These are phyloP conservation scores for Calophaca sinica DNA, from an alignment of 306 rosid species.

Conservation along the genomic window DNA sequence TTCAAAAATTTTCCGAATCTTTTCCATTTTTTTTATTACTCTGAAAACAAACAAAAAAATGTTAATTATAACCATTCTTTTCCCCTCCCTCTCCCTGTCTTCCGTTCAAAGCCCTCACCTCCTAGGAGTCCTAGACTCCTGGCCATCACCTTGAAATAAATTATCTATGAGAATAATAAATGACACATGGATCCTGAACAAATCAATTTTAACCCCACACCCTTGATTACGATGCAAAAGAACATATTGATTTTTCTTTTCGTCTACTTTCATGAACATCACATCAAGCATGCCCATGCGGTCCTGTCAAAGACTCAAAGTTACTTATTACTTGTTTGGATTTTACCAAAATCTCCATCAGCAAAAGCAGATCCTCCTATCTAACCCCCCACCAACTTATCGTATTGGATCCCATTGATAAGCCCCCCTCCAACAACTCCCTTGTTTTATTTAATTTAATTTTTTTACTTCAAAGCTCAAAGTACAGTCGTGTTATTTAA, in stretches of 20 bases:
- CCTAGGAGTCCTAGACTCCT: no score
- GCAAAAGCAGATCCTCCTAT: slow-evolving; percentile 56
- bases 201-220: no score
- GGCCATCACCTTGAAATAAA: no score
- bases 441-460: neutral
- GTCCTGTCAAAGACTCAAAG: neutral
- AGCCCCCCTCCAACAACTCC: slow-evolving; percentile 31
- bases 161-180: no score
- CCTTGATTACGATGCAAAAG: no score
- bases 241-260: neutral
- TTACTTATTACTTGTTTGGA: slow-evolving; percentile 23
- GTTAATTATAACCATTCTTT: no score
- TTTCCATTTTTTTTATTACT: no score
- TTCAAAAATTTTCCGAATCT: no score
- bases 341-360: slow-evolving; percentile 4
- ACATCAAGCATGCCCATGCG: neutral
- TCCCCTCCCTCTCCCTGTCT: no score
- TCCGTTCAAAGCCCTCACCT: no score
- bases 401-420: slow-evolving; percentile 53
- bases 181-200: no score
- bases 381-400: slow-evolving; percentile 53
- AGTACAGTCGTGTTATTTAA: neutral
- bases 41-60: no score
- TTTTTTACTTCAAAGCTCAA: neutral
- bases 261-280: neutral